Evolutionary conservation across 2,329 filamentous ascomycete species (phyloP).

Genomic region (Xylariales sp.): DNA sequence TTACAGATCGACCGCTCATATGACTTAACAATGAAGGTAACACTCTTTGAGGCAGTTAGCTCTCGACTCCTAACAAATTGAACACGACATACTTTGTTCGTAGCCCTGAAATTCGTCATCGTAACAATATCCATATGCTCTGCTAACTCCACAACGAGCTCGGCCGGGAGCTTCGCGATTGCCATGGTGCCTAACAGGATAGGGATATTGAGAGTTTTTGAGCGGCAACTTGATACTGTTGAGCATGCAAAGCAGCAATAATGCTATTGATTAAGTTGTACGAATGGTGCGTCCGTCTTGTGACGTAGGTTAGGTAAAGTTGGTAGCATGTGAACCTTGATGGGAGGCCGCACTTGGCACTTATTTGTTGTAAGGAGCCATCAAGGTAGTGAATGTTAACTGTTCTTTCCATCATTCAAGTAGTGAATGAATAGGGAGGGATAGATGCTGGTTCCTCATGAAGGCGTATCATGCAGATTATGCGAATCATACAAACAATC

Average conservation of each 20-base stretch:
- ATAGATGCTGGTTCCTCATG: too few relatives aligned
- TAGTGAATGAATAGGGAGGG: too few relatives aligned
- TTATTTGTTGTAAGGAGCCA: background rate
- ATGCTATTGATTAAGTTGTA: background rate
- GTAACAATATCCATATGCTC: constrained; percentile 19
- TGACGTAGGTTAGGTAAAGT: background rate
- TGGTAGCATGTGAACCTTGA: constrained; percentile 4
- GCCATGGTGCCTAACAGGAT: background rate
- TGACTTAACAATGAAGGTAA: constrained; percentile 6
- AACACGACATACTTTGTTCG: constrained; percentile 17
- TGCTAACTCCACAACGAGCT: constrained; percentile 18
- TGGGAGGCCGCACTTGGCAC: background rate
- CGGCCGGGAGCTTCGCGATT: constrained; percentile 13
- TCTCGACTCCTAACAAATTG: background rate
- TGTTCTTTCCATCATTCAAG: too few relatives aligned
- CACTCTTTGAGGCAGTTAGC: constrained; percentile 11
- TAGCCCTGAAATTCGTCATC: constrained; percentile 13
- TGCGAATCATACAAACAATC: too few relatives aligned
- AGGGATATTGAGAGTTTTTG: background rate
- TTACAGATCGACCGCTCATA: constrained; percentile 18
- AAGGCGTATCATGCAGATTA: too few relatives aligned
- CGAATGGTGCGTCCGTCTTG: background rate
- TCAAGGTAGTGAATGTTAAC: constrained; percentile 6
- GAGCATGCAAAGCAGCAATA: too few relatives aligned
- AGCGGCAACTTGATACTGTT: background rate